Evolutionary conservation across 2,329 filamentous ascomycete genomes (phyloP), one percentile per base, ranked within the genome.

Genomic region (Hypomyces perniciosus): DNA sequence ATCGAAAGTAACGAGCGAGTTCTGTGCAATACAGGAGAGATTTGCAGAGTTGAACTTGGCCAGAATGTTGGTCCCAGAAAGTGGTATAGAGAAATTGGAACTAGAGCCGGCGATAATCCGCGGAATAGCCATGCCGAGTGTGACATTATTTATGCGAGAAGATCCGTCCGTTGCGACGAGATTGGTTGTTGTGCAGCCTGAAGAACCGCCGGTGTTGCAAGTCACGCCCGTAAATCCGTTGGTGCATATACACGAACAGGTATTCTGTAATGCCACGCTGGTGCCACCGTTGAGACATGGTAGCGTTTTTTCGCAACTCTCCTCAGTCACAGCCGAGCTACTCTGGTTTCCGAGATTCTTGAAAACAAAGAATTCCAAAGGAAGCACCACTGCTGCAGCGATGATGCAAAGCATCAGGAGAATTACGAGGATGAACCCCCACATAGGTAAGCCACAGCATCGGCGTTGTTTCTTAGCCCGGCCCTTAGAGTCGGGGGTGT

Each of bases 231-330:
- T 91, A 65, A 92, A 97, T 1, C 91, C 90, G 60, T 93, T 90
- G 26, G 85, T 83, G 68, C 92, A 99, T 40, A 96, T 82, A 65
- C 92, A 99, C 9, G 85, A 85, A 69, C 92, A 97, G 20, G 78
- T 72, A 4, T 81, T 79, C 51, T 81, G 74, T 12, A 78, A 80
- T 20, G 90, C 68, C 12, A 92, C 79, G 50, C 84, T 90, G 13
- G 84, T 83, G 29, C 92, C 92, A 8, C 89, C 90, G 57, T 97
- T 96, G 47, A 79, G 71, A 62, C 92, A 96, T 0, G 74, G 76
- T 10, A 86, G 70, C 30, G 77, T 76, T 37, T 73, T 69, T 57
- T 80, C 75, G 65, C 90, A 95, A 54, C 76, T 64, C 6, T 71
- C 65, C 26, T 75, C 61, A 8, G 65, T 65, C 28, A 68, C 62